Base-by-base conservation (phyloP, 1,284 basidiomycete species). In the Apiotrichum montevideense region DNA sequence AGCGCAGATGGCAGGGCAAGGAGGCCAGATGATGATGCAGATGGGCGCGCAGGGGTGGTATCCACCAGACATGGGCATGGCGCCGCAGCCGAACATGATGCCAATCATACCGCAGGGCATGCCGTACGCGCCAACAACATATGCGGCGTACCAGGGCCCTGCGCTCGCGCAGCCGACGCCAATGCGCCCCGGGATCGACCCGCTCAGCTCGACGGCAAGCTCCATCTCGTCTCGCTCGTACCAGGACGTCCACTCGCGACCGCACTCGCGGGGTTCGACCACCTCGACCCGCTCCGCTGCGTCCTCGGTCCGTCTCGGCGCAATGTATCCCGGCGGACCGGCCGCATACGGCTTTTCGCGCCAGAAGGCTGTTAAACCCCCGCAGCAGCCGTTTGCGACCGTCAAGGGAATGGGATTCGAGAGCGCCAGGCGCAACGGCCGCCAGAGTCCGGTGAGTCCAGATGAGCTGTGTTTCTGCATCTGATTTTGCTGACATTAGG, bases 251-350 rank as follows among this genome's bases (percentile, higher is more conserved):
- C 56, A 60, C 41, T 73, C 72, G 14, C 52, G 73, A 34, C 72
- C 73, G 0, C 73, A 75, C 57, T 73, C 71, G 6, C 62, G 73
- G 21, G 73, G 73, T 3, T 73, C 72, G 6, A 75, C 71, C 0
- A 73, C 73, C 2, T 73, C 71, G 37, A 73, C 68, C 4, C 56
- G 70, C 35, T 69, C 67, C 32, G 73, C 70, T 0, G 64, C 71
- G 8, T 71, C 69, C 57, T 72, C 72, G 46, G 71, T 71, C 29
- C 56, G 72, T 7, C 57, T 75, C 1, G 73, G 73, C 7, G 67
- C 63, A 0, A 70, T 73, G 62, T 72, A 71, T 50, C 69, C 72
- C 6, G 64, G 67, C 0, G 56, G 57, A 35, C 64, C 63, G 40
- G 59, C 59, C 54, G 64, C 58, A 2, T 60, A 60, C 32, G 66